These are phyloP conservation scores for Dianthus caryophyllus DNA, from an alignment of 148 eudicot genomes.

Conservation along the genomic window DNA sequence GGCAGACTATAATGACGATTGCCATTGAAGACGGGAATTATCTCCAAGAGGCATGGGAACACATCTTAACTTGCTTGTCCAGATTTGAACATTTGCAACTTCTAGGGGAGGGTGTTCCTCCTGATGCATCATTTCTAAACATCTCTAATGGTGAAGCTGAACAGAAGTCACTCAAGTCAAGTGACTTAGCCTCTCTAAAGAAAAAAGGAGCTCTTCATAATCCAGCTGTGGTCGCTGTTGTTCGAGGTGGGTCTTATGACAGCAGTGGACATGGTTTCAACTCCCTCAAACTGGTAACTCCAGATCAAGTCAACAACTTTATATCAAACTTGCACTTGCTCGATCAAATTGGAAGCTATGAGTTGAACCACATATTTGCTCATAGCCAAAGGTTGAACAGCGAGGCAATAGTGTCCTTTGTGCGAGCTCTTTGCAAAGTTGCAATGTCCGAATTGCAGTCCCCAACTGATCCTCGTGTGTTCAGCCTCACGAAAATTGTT, in stretches of 20 bases:
- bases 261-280: conserved; percentile 67
- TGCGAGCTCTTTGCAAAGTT: conserved; percentile 91
- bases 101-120: conserved; percentile 96
- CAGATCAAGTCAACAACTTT: conserved; percentile 90
- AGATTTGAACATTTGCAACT: conserved; percentile 98
- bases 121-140: conserved; percentile 87
- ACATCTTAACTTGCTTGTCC: conserved; percentile 87
- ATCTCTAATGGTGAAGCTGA: conserved; percentile 62
- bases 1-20: conserved; percentile 83
- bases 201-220: conserved; percentile 85
- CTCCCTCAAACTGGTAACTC: conserved; percentile 67
- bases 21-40: conserved; percentile 94
- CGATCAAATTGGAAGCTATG: conserved; percentile 96
- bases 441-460: conserved; percentile 97
- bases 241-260: conserved; percentile 97
- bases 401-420: conserved; percentile 98
- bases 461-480: conserved; percentile 99
- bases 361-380: conserved; percentile 94
- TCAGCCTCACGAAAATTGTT: conserved; percentile 93
- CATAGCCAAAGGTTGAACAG: conserved; percentile 98
- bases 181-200: conserved; percentile 54
- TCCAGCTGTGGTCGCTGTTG: conserved; percentile 92
- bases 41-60: conserved; percentile 99
- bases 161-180: conserved; percentile 50
- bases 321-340: conserved; percentile 92